phyloP scores from a whole-genome alignment of 2,329 filamentous ascomycete species.

The Teratosphaeria viscida region DNA sequence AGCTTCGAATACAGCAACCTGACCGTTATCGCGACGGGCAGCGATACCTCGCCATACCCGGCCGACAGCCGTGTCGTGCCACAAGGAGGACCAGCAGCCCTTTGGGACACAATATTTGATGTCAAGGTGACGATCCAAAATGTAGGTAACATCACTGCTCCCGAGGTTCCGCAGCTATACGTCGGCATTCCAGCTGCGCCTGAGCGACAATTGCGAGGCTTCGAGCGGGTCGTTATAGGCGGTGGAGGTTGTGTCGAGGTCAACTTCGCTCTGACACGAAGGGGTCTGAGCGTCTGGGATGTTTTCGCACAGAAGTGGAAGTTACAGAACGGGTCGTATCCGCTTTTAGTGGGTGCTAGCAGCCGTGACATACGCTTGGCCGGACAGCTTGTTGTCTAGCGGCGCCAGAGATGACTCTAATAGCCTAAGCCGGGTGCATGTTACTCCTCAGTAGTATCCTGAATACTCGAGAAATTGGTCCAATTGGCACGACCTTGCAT shows the following conservation, averaged over 20 bases:
- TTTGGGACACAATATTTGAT: slow-evolving; percentile 42
- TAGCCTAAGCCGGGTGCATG: no score
- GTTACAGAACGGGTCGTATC: slow-evolving; percentile 56
- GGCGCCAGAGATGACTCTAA: no score
- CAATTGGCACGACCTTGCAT: no score
- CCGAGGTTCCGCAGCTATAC: slow-evolving; percentile 60
- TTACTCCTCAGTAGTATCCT: no score
- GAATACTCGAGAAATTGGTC: no score
- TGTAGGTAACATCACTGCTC: slow-evolving; percentile 44
- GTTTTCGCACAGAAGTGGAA: slow-evolving; percentile 38
- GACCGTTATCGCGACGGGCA: slow-evolving; percentile 37
- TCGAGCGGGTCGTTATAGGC: slow-evolving; percentile 53
- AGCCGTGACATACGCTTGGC: slow-evolving; percentile 48
- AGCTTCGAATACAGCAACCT: slow-evolving; percentile 50
- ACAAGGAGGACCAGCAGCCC: not conserved
- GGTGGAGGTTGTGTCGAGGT: slow-evolving; percentile 50
- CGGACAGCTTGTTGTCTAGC: slow-evolving; percentile 8
- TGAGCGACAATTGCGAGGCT: slow-evolving; percentile 55
- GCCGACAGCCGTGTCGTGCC: not conserved
- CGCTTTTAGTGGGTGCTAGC: slow-evolving; percentile 48
- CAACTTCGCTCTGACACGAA: slow-evolving; percentile 40
- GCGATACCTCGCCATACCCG: slow-evolving; percentile 26
- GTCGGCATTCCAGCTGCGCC: slow-evolving; percentile 54
- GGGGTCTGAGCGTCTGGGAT: slow-evolving; percentile 47
- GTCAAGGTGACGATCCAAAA: slow-evolving; percentile 55